These are phyloP conservation scores for Torulaspora indica DNA, from an alignment of 805 yeast species.

Conservation along the genomic window DNA sequence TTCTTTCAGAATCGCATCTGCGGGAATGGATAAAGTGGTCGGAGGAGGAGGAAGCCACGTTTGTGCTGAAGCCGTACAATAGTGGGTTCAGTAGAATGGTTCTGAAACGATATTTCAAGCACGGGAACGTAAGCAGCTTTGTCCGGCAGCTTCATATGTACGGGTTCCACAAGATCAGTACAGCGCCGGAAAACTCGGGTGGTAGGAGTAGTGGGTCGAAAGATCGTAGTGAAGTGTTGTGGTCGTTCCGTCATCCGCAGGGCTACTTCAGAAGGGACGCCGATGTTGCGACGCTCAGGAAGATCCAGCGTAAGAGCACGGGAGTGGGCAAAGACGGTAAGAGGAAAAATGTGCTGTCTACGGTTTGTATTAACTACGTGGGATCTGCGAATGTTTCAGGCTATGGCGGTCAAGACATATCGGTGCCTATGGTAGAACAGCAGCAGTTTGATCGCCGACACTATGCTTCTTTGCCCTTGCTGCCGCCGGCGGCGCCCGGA, in stretches of 20 bases:
- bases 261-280: constrained; percentile 27
- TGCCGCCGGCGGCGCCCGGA: constrained; percentile 8
- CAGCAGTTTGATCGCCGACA: constrained; percentile 9
- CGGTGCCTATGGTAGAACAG: neutral
- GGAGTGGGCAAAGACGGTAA: constrained; percentile 33
- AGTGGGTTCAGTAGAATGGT: constrained; percentile 26
- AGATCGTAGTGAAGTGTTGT: constrained; percentile 17
- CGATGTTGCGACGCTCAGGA: constrained; percentile 20
- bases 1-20: constrained; percentile 24
- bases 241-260: constrained; percentile 35
- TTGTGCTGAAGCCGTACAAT: constrained; percentile 29
- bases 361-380: constrained; percentile 30
- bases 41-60: constrained; percentile 18
- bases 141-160: constrained; percentile 95
- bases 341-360: constrained; percentile 31
- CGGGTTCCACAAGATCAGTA: constrained; percentile 76
- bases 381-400: constrained; percentile 10
- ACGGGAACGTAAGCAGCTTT: constrained; percentile 88
- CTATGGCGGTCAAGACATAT: neutral
- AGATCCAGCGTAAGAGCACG: constrained; percentile 32
- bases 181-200: constrained; percentile 5
- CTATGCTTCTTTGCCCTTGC: constrained; percentile 13
- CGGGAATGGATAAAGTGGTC: constrained; percentile 31
- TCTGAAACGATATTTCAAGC: constrained; percentile 77
- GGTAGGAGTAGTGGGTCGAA: constrained; percentile 4